phyloP scores from a whole-genome alignment of 1,284 basidiomycete species.

The Xerocomus cyaneibrunnescens region DNA sequence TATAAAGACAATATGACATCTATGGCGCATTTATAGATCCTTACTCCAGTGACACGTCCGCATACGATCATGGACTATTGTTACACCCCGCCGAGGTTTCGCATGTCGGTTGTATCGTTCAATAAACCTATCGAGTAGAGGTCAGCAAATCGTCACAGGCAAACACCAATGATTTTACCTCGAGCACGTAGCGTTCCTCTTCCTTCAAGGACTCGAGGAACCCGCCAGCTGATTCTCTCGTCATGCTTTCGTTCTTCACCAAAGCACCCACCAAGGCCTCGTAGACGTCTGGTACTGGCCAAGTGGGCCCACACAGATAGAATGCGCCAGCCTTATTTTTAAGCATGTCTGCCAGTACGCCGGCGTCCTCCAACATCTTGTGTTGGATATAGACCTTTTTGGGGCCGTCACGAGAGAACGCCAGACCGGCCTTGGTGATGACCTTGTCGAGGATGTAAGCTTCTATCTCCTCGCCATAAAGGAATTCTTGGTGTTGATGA shows the following conservation, averaged over 20 bases:
- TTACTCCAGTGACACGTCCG: neutral
- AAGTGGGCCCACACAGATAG: conserved; percentile 97
- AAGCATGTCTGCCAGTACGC: conserved; percentile 74
- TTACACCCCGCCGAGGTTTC: too few species aligned
- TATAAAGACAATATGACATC: too few species aligned
- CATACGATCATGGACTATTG: neutral
- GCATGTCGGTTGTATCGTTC: neutral
- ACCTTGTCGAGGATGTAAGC: conserved; percentile 81
- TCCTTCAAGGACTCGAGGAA: conserved; percentile 94
- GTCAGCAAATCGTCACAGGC: conserved; percentile 6
- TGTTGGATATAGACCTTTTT: conserved; percentile 99
- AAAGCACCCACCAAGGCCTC: conserved; percentile 86
- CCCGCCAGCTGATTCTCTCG: conserved; percentile 69
- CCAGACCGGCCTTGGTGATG: conserved; percentile 88
- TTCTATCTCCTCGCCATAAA: conserved; percentile 93
- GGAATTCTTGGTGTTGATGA: conserved; percentile 91
- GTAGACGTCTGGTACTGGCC: conserved; percentile 98
- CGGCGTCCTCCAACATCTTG: conserved; percentile 92
- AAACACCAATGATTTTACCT: conserved; percentile 56
- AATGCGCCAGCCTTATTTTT: conserved; percentile 78
- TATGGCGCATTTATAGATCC: too few species aligned
- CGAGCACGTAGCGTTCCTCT: conserved; percentile 95
- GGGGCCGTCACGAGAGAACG: conserved; percentile 93
- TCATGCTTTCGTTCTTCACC: conserved; percentile 68
- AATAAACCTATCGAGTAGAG: conserved; percentile 26